Base-by-base conservation (phyloP, 306 rosid genomes). In the Canavalia gladiata region DNA sequence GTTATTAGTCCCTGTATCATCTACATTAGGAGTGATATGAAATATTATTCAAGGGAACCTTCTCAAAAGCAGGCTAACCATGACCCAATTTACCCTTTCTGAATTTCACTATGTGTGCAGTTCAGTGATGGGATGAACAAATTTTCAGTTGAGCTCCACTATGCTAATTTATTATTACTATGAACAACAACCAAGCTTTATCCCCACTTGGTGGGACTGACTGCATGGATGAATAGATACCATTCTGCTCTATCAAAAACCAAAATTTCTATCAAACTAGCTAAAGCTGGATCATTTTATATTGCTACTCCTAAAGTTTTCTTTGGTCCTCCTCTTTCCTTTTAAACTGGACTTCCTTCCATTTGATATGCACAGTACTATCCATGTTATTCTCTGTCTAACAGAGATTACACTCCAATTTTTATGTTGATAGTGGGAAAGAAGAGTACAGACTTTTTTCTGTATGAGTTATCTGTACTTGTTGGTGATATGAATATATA, bases 11-110 rank as follows among this genome's bases (percentile, higher is more conserved):
- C 31, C 29, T 72, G 28, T 52, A 6, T 13, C 68, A 49, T 71
- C 56, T 45, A 43, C 63, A 30, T 37, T 60, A 49, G 13, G 58
- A 72, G 31, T 43, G 3, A 68, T 60, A 9, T 29, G 42, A 39
- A 65, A 41, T 4, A 0, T 33, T 42, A 63, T 9, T 52, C 49
- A 31, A 18, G 34, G 28, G 51, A 64, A 46, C 60, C 31, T 34
- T 54, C 74, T 31, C 80, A 55, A n/a, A 41, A 70, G 31, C 46
- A 68, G 4, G 55, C 57, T 82, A 76, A 31, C 58, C 52, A 29
- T 75, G 75, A 64, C 39, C 47, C 69, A 58, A 42, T 68, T 75
- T 56, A 47, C 11, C 30, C 33, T 77, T 75, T 25, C 60, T 25
- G 55, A 25, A 39, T 64, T 82, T 34, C 69, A 45, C 7, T 35